Evolutionary conservation across 2,329 filamentous ascomycete genomes (phyloP), one percentile per base, ranked within the genome.

Genomic region (Microcyclospora pomicola): DNA sequence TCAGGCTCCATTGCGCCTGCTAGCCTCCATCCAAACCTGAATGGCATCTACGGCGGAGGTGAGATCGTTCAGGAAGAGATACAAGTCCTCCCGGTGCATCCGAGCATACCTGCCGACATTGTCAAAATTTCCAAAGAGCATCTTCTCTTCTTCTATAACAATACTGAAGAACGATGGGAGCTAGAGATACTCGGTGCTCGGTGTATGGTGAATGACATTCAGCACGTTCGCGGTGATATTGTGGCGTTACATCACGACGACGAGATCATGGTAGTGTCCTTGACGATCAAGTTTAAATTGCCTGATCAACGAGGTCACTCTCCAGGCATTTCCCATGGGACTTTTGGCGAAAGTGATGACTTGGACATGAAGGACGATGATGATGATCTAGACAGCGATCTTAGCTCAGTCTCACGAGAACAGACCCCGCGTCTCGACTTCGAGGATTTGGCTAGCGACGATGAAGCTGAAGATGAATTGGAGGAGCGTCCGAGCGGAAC

Each of bases 61-160:
- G 59, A 60, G 30, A 56, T 63, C 41, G 49, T 58, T 15, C 54
- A 55, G 19, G 46, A 58, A 49, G 46, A 42, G 35, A 42, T 40
- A 9, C 34, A 39, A 24, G 33, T 82, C 41, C 69, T 86, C 35
- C 74, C 75, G 27, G 82, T 87, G 33, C 82, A 86, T 55, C 82
- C 81, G 3, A 75, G 75, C 0, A 71, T 75, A 42, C 71, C 74
- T 2, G 66, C 59, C 42, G 74, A 72, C 44, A 82, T 81, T 36
- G 82, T 80, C 52, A 73, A 72, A 36, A 86, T 87, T 38, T 87
- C 82, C 3, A 68, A 81, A 43, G 66, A 80, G 48, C 82, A 88
- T 55, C 65, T 83, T 35, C 78, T 76, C 50, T 83, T 88, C 48
- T 65, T 72, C 34, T 87, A 78, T 60, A 80, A 82, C 50, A 66